Evolutionary conservation across 129 eudicot genomes (phyloP), one percentile per base, ranked within the genome.

Genomic region (Lactuca sativa): DNA sequence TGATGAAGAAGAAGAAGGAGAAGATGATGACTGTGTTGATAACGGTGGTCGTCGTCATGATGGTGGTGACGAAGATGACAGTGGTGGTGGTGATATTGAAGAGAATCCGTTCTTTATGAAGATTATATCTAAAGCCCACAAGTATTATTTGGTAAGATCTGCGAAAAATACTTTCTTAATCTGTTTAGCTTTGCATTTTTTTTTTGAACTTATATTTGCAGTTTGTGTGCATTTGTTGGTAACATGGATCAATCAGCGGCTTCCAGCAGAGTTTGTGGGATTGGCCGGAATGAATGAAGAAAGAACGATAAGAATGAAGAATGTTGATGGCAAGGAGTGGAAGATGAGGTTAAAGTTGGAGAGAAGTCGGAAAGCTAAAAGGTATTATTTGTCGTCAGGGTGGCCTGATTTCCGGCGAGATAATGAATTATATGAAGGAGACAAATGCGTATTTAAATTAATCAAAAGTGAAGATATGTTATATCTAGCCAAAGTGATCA

Each of bases 401-500:
- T 67, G 72, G 72, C 6, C 1, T 16, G 49, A 52, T 6, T 67
- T 67, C 15, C 31, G 9, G 1, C 25, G 34, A 67, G 7, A 11
- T 37, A 75, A 75, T 51, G 18, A n/a, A 1, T 48, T 75, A 37
- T 59, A 14, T 1, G 47, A 52, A 32, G 72, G 72, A 34, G 73
- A 68, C 10, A 36, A 34, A 68, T 68, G 73, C 33, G 36, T 16
- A 17, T 48, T 68, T 10, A 68, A 32, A 52, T 54, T 14, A n/a
- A 5, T 53, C 0, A 36, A n/a, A 37, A 54, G 34, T 52, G 73
- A 54, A 53, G 21, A 38, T 7, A 68, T 53, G 49, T 11, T 68
- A 4, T 54, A 17, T 9, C 36, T 68, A 5, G 62, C 21, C 1
- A 54, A 53, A 16, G 11, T 67, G n/a, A 51, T 60, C 12, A 33